Base-by-base conservation (phyloP, 495 filamentous ascomycete species). In the Chlorociboria aeruginascens region DNA sequence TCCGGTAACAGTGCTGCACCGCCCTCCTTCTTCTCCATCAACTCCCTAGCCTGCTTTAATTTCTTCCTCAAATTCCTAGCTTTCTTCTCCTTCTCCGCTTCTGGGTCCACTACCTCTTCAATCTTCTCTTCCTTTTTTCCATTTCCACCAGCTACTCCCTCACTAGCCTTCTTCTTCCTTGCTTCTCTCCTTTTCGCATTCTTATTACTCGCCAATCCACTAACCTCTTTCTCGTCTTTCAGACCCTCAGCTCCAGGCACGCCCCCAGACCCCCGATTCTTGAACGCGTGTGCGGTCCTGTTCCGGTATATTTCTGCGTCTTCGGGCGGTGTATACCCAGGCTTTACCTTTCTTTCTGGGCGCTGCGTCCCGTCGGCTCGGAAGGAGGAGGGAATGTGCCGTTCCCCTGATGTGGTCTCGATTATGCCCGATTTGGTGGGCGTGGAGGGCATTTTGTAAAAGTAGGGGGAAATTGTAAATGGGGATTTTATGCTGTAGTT, bases 221-320 rank as follows among this genome's bases (percentile, higher is more conserved):
- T 53, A 36, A 69, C 67, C 2, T 53, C 57, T 40, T 74, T 66
- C 38, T 74, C 64, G 42, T 79, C 76, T 41, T 76, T 74, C 43
- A 78, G 61, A 0, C 69, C 67, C 47, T 85, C 86, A 13, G 89
- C 85, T 9, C 93, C 93, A 8, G 89, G 85, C 4, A 96, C 74
- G 54, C 83, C 82, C 44, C 76, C 79, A 50, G 72, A 83, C 10
- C 82, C 85, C 14, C 89, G 78, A 55, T 72, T 88, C 65, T 87
- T 90, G 71, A 85, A 95, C 34, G 76, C 79, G 54, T 90, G 85
- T 20, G 89, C 89, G 6, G 81, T 85, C 36, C 84, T 80, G 67
- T 95, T 97, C 71, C 85, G 92, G 75, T 97, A 99, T 32, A 95
- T 69, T 59, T 96, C 87, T 48, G 96, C 85, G 65, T 99, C 93